Percentiles rank a stretch among this genome's conserved stretches.
Conservation (phyloP, 164 flowering plant genomes). For the Euptelea pleiosperma region DNA sequence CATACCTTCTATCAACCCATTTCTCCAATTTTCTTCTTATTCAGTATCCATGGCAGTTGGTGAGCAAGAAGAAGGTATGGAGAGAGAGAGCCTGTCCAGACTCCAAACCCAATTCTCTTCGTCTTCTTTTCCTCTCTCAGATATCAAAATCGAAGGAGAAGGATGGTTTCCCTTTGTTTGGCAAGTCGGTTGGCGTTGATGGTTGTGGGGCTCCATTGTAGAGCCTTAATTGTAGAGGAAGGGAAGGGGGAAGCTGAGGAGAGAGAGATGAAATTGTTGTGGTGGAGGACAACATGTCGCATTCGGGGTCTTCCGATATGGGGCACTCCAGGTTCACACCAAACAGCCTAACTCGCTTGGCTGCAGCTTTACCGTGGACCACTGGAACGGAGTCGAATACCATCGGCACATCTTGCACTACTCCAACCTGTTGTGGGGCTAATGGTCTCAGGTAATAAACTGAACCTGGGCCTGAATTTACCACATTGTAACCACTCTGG, state of each 20-base stretch:
- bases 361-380: constrained; percentile 58
- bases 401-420: constrained; percentile 27
- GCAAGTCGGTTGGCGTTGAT: constrained; percentile 6
- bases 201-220: constrained; percentile 21
- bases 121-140: background rate
- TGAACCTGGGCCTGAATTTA: constrained; percentile 15
- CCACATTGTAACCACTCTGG: constrained; percentile 24
- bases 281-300: constrained; percentile 32
- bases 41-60: no score
- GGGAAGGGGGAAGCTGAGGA: no score
- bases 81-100: no score
- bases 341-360: constrained; percentile 69
- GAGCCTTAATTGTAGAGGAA: constrained; percentile 25
- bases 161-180: constrained; percentile 38
- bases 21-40: no score
- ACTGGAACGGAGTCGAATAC: constrained; percentile 77
- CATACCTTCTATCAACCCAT: no score
- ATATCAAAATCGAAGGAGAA: constrained; percentile 31
- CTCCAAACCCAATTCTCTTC: no score
- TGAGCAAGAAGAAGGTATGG: no score
- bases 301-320: constrained; percentile 35
- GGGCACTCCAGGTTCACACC: constrained; percentile 93
- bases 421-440: constrained; percentile 16
- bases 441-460: constrained; percentile 32
- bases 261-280: constrained; percentile 19